Percentiles rank a stretch among this genome's conserved stretches.
phyloP scores from a whole-genome alignment of 306 rosid species.

The Cicer arietinum region DNA sequence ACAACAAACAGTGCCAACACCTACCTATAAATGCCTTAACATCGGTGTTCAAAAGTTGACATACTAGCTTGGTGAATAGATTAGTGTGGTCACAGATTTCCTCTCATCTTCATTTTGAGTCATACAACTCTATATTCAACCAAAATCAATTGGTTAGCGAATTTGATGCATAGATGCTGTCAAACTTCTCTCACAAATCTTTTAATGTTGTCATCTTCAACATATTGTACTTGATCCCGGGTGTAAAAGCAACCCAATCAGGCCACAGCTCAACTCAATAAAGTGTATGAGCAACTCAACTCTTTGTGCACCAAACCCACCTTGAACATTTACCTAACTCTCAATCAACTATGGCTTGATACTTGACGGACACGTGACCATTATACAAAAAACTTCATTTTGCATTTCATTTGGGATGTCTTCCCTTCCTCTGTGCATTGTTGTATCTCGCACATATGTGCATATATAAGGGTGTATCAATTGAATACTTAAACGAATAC shows the following conservation, averaged over 20 bases:
- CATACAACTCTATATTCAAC: background rate
- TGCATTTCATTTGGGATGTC: background rate
- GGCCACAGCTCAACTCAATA: background rate
- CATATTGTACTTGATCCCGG: background rate
- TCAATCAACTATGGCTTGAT: constrained; percentile 1
- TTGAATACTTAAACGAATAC: background rate
- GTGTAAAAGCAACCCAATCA: background rate
- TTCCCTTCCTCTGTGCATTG: background rate
- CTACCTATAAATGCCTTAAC: background rate
- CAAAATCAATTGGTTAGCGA: background rate
- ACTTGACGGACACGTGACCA: background rate
- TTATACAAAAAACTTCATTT: background rate
- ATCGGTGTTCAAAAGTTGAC: background rate
- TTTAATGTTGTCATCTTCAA: background rate
- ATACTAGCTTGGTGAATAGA: background rate
- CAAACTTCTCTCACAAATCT: background rate
- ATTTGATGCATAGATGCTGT: background rate
- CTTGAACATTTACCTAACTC: background rate
- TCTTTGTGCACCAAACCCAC: background rate
- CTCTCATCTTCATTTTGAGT: background rate
- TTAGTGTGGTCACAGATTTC: background rate
- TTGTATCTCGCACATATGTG: background rate
- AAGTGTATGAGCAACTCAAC: background rate
- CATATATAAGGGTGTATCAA: background rate
- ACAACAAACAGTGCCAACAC: background rate